Conservation (phyloP, 345 rosid species). For the Lumnitzera racemosa region DNA sequence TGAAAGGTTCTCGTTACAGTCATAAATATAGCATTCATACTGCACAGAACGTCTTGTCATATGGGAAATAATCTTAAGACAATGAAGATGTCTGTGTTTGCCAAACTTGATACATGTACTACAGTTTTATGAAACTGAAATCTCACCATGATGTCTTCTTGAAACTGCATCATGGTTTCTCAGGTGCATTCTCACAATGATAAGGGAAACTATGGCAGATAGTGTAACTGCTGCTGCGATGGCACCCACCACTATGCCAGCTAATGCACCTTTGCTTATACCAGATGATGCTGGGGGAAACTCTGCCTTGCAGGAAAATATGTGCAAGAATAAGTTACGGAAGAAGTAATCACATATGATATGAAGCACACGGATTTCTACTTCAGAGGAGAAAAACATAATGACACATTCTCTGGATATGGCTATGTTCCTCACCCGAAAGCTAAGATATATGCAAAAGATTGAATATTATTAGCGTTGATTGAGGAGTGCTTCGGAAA, state of each 20-base stretch:
- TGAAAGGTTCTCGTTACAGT: not conserved
- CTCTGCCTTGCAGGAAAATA: constrained; percentile 24
- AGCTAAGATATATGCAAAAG: not conserved
- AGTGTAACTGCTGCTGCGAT: constrained; percentile 61
- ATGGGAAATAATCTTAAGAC: not conserved
- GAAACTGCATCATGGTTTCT: constrained; percentile 35
- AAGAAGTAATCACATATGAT: not conserved
- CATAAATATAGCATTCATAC: not conserved
- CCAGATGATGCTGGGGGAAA: constrained; percentile 26
- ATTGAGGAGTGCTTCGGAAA: no score
- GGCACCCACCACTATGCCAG: constrained; percentile 58
- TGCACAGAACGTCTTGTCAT: not conserved
- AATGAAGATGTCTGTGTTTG: not conserved
- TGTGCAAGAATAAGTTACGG: not conserved
- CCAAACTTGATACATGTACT: not conserved
- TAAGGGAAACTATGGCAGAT: constrained; percentile 58
- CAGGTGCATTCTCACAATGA: constrained; percentile 43
- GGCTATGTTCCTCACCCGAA: no score
- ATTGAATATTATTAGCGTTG: no score
- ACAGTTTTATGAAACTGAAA: constrained; percentile 4
- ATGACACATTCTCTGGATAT: no score
- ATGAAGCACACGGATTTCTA: not conserved
- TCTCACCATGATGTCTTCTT: constrained; percentile 54
- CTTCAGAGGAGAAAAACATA: no score
- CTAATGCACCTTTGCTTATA: constrained; percentile 53